phyloP scores from a whole-genome alignment of 768 basidiomycete genomes.

The Leccinum pellstonianum region DNA sequence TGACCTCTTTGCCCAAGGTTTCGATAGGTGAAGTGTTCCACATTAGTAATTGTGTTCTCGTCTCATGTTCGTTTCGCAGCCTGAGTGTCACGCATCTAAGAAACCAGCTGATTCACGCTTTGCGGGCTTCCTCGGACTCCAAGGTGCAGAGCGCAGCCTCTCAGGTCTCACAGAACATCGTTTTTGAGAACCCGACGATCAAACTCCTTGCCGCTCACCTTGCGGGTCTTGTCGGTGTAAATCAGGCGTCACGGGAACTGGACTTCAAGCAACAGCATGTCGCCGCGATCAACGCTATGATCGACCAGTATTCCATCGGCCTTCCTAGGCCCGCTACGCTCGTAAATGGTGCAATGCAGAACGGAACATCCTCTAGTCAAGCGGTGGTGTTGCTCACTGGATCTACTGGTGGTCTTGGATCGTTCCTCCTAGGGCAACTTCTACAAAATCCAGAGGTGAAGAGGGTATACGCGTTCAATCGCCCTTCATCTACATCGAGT shows the following conservation, averaged over 20 bases:
- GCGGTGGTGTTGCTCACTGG: slow-evolving; percentile 34
- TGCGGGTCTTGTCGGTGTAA: slow-evolving; percentile 5
- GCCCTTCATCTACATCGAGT: slow-evolving; percentile 13
- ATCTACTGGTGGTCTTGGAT: slow-evolving; percentile 43
- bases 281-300: slow-evolving; percentile 34
- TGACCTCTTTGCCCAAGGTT: slow-evolving; percentile 32
- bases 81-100: slow-evolving; percentile 24
- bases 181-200: slow-evolving; percentile 40
- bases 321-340: background rate
- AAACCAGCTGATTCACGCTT: background rate
- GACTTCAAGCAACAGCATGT: slow-evolving; percentile 3
- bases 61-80: slow-evolving; percentile 7
- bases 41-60: background rate
- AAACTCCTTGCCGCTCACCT: slow-evolving; percentile 6
- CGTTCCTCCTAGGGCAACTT: slow-evolving; percentile 34
- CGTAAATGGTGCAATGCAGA: background rate
- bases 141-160: slow-evolving; percentile 17
- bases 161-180: slow-evolving; percentile 29
- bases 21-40: slow-evolving; percentile 27
- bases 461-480: slow-evolving; percentile 36
- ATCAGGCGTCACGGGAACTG: background rate
- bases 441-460: slow-evolving; percentile 22
- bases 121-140: slow-evolving; percentile 28
- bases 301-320: slow-evolving; percentile 1
- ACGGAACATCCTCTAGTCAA: background rate